Percentiles rank a stretch among this genome's conserved stretches.
Evolutionary conservation across 208 protist species (phyloP).

Genomic region (Hexamita inflata): DNA sequence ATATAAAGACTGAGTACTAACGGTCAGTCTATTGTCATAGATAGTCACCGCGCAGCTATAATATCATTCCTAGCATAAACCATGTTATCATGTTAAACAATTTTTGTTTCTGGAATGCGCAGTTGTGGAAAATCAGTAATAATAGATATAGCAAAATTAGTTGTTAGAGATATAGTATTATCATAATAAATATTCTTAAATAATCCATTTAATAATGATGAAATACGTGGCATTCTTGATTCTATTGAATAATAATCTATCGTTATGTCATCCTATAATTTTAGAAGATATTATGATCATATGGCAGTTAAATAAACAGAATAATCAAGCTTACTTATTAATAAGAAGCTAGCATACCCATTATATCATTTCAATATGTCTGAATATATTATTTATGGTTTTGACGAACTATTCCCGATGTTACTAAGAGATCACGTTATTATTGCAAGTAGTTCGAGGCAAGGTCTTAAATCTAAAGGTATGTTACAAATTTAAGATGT

Average conservation of each 20-base stretch:
- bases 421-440: neutral
- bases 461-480: neutral
- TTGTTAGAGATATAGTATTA: neutral
- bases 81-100: neutral
- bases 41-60: neutral
- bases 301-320: neutral
- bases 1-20: neutral
- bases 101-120: neutral
- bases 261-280: neutral
- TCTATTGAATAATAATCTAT: neutral
- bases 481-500: neutral
- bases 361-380: neutral
- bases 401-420: neutral
- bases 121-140: neutral
- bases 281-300: neutral
- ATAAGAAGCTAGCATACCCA: neutral
- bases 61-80: neutral
- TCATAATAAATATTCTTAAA: neutral
- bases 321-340: neutral
- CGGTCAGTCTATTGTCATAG: neutral
- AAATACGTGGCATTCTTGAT: neutral
- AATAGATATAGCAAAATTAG: neutral
- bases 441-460: neutral
- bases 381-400: neutral
- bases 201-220: neutral